Base-by-base conservation (phyloP, 345 rosid species). In the Corchorus olitorius region DNA sequence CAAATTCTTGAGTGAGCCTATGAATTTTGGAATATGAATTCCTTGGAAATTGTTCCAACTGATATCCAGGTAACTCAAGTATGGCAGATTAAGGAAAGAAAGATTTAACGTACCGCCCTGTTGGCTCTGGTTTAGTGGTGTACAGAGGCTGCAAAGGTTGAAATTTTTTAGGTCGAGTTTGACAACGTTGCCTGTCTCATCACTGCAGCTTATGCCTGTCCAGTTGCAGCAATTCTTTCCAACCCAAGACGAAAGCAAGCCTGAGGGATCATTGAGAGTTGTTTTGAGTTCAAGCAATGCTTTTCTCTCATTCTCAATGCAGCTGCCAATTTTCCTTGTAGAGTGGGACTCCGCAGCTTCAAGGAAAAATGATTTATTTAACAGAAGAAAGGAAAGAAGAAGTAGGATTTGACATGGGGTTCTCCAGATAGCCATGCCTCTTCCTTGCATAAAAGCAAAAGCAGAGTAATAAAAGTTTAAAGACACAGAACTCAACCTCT, bases 171-270 rank as follows among this genome's bases (percentile, higher is more conserved):
- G 48, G 67, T 63, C 67, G 16, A 63, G 67, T 46, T 16, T 37
- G 67, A 63, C 12, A 8, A 70, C 11, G 9, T 72, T 62, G 3
- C 79, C 72, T 8, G 75, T 75, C 50, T 39, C 3, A 2, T 60
- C 70, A 65, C 34, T 45, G 72, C 73, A 75, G 16, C 35, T 72
- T 13, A 75, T 60, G 3, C 79, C 79, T 2, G 43, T 7, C 79
- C 61, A 79, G 2, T 61, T 53, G 34, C 79, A 70, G 14, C 79
- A 80, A 43, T 80, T 65, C 1, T 61, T 11, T 22, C 72, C 66
- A 14, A n/a, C 39, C 76, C 72, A 78, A 53, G 81, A 64, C 35
- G 67, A 78, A 72, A 78, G 81, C 73, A 33, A 19, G 17, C 72
- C 80, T 16, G 66, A 39, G 27, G 76, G 76, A 73, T 73, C 76